Evolutionary conservation across 805 yeast genomes (phyloP).

Genomic region (Pichia pseudocactophila): DNA sequence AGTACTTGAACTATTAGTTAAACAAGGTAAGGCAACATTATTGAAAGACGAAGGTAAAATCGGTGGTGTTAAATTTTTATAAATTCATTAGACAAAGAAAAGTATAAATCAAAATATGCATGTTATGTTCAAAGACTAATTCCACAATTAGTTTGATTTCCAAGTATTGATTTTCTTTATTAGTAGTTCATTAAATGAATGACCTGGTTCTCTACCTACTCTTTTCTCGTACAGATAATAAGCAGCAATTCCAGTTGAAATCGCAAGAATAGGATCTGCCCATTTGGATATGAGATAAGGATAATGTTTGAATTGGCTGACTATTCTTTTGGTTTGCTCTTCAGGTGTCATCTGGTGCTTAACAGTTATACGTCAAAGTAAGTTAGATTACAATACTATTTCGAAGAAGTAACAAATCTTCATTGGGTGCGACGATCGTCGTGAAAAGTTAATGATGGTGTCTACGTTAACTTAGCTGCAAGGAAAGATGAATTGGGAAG

Average conservation of each 20-base stretch:
- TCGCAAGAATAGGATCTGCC: conserved; percentile 58
- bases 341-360: neutral
- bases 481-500: too few species aligned
- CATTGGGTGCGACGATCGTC: neutral
- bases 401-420: too few species aligned
- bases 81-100: neutral
- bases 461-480: too few species aligned
- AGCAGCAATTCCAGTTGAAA: conserved; percentile 52
- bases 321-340: conserved; percentile 7
- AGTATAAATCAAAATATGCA: neutral
- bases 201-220: conserved; percentile 50
- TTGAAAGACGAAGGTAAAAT: conserved; percentile 48
- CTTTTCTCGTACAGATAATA: conserved; percentile 57
- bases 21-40: conserved; percentile 64
- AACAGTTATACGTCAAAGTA: too few species aligned
- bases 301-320: conserved; percentile 18
- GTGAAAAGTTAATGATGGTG: too few species aligned
- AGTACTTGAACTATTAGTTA: conserved; percentile 50
- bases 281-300: conserved; percentile 42
- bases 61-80: conserved; percentile 61
- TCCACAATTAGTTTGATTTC: conserved; percentile 1
- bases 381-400: too few species aligned
- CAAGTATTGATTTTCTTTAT: conserved; percentile 8
- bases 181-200: conserved; percentile 45
- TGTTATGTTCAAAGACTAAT: neutral